These are phyloP conservation scores for Phylloporus scabripes DNA, from an alignment of 768 basidiomycete species.

Conservation along the genomic window DNA sequence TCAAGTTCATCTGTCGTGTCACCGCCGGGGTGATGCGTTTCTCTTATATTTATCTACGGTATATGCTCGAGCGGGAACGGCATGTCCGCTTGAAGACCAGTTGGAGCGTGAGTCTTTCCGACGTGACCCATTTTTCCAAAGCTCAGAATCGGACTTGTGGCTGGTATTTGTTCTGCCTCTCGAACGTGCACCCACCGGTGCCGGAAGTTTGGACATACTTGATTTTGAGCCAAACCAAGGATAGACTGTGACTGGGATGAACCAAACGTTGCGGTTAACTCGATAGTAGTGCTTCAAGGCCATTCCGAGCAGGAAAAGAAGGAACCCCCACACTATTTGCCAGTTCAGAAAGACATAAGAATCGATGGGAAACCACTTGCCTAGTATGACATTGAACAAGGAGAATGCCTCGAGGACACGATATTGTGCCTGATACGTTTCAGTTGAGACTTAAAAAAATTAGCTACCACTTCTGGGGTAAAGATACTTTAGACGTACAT, in stretches of 20 bases:
- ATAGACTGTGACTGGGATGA: slow-evolving; percentile 61
- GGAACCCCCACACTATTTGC: slow-evolving; percentile 43
- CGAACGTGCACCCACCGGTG: slow-evolving; percentile 36
- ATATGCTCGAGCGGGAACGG: slow-evolving; percentile 25
- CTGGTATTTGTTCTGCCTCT: slow-evolving; percentile 27
- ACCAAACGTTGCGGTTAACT: slow-evolving; percentile 55
- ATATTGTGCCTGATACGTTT: slow-evolving; percentile 87
- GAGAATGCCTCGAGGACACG: slow-evolving; percentile 77
- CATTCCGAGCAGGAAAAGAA: slow-evolving; percentile 41
- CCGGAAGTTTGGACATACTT: slow-evolving; percentile 36
- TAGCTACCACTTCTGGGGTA: slow-evolving; percentile 4
- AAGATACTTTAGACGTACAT: slow-evolving; percentile 44
- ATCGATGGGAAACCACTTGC: slow-evolving; percentile 35
- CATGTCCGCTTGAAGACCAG: slow-evolving; percentile 17
- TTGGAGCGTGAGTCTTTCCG: slow-evolving; percentile 17
- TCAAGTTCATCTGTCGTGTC: slow-evolving; percentile 30
- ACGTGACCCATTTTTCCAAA: slow-evolving; percentile 18
- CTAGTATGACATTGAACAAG: slow-evolving; percentile 66
- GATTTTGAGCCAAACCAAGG: slow-evolving; percentile 59
- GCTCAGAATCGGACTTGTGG: slow-evolving; percentile 27
- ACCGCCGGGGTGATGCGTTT: slow-evolving; percentile 42
- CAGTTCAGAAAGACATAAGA: slow-evolving; percentile 7
- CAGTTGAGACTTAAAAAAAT: slow-evolving; percentile 59
- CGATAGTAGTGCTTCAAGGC: slow-evolving; percentile 39
- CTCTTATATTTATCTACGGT: slow-evolving; percentile 35